Evolutionary conservation across 2,329 filamentous ascomycete genomes (phyloP).

Genomic region (Aurifilum marmelostoma): DNA sequence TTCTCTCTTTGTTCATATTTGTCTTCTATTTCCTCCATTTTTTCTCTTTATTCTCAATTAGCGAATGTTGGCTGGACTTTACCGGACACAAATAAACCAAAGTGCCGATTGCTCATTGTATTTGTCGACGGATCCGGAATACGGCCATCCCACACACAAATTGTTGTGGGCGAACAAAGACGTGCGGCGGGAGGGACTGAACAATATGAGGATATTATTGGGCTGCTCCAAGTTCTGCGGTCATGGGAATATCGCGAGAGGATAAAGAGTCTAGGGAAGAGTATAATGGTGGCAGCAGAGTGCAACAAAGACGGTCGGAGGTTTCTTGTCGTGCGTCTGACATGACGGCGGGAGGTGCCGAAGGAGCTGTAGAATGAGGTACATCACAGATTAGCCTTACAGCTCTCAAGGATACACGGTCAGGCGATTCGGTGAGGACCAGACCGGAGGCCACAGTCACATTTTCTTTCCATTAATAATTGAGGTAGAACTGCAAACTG

Average conservation of each 20-base stretch:
- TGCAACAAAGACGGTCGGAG: not conserved
- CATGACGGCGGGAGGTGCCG: not conserved
- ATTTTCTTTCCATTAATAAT: too few species aligned
- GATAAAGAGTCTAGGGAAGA: not conserved
- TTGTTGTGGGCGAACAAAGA: not conserved
- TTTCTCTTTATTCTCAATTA: not conserved
- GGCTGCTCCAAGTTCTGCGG: too few species aligned
- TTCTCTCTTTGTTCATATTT: too few species aligned
- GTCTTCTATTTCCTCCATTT: not conserved
- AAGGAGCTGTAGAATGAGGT: not conserved
- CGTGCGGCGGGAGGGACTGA: not conserved
- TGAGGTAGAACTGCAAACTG: too few species aligned
- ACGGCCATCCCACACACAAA: not conserved
- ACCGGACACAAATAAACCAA: not conserved
- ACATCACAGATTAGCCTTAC: not conserved
- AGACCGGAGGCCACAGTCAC: too few species aligned
- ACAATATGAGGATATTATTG: too few species aligned
- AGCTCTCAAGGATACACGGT: too few species aligned
- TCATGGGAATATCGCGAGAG: too few species aligned
- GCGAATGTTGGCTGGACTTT: too few species aligned
- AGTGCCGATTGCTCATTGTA: not conserved
- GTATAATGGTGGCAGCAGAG: not conserved
- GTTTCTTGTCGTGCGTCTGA: not conserved
- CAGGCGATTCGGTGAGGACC: too few species aligned
- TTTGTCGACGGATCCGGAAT: conserved; percentile 9